Evolutionary conservation across 2,329 filamentous ascomycete genomes (phyloP).

Genomic region (Aureobasidium sp.): DNA sequence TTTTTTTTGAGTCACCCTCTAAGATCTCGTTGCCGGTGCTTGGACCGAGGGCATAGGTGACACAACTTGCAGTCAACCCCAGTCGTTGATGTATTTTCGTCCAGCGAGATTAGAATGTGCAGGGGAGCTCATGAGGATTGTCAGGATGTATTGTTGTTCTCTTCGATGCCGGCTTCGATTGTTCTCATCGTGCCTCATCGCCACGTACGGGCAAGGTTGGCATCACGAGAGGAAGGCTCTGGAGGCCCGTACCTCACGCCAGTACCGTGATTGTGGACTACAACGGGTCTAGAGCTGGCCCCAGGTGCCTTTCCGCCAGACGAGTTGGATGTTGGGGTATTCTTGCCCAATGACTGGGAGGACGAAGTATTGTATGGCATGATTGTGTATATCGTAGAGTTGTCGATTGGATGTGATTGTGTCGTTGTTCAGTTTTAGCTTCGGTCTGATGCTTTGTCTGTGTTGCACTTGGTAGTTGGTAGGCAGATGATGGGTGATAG

Average conservation of each 20-base stretch:
- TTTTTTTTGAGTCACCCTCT: neutral
- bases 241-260: neutral
- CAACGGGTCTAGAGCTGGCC: neutral
- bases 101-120: neutral
- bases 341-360: neutral
- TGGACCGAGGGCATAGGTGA: neutral
- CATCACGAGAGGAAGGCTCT: neutral
- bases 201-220: neutral
- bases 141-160: neutral
- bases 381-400: neutral
- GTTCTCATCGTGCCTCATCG: neutral
- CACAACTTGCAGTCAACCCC: neutral
- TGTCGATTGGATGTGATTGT: neutral
- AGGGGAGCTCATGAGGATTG: no score
- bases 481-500: neutral
- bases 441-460: neutral
- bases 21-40: neutral
- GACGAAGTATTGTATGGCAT: neutral
- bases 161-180: neutral
- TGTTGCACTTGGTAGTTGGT: neutral
- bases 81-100: neutral
- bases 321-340: neutral
- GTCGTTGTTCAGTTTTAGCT: neutral
- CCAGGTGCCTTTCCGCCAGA: neutral
- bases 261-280: neutral